Percentiles rank a stretch among this genome's conserved stretches.
Conservation (phyloP, 257 asterid genomes). For the Linaria vulgaris region DNA sequence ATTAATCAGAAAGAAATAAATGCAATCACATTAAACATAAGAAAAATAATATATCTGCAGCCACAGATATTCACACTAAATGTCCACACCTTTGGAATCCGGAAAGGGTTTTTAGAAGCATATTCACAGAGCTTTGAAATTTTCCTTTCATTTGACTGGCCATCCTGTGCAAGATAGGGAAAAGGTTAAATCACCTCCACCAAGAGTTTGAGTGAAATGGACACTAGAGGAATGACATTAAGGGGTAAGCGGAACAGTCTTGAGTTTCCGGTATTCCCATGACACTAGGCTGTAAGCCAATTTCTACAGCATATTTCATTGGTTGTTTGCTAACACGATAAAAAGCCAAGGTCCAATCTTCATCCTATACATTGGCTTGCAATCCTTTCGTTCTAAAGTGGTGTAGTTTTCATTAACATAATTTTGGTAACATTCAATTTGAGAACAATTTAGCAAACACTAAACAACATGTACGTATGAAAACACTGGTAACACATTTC, state of each 20-base stretch:
- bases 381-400: neutral
- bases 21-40: slow-evolving; percentile 16
- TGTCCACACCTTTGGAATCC: slow-evolving; percentile 77
- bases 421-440: neutral
- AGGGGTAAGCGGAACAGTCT: neutral
- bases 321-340: neutral
- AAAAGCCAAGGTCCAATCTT: neutral
- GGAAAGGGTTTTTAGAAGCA: slow-evolving; percentile 85
- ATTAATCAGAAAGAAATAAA: slow-evolving; percentile 14
- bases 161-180: slow-evolving; percentile 52
- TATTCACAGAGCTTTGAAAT: slow-evolving; percentile 86
- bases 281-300: neutral
- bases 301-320: neutral
- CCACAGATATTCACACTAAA: neutral
- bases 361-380: neutral
- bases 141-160: slow-evolving; percentile 68
- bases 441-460: neutral
- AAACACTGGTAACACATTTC: neutral
- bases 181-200: slow-evolving; percentile 2
- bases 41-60: neutral
- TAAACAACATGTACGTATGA: slow-evolving; percentile 1
- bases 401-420: neutral
- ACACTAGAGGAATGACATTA: neutral
- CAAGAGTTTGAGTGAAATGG: neutral
- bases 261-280: neutral